Conservation (phyloP, 371 early-diverging fungal genomes). For the Apophysomyces elegans region DNA sequence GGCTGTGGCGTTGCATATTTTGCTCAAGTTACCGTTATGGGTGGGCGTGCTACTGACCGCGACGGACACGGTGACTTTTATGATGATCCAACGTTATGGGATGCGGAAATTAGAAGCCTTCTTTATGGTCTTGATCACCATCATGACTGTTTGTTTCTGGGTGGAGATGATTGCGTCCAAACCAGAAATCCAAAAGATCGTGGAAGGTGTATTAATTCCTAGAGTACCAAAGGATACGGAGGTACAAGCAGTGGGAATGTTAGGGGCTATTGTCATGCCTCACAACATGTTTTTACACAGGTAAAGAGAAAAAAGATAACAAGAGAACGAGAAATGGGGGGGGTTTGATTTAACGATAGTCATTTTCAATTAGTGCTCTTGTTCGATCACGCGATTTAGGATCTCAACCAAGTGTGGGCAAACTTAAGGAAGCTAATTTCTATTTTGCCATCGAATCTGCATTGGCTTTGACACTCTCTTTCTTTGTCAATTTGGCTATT, state of each 20-base stretch:
- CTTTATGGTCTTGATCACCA: conserved; percentile 62
- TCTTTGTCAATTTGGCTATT: conserved; percentile 74
- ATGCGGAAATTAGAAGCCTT: conserved; percentile 66
- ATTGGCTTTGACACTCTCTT: conserved; percentile 66
- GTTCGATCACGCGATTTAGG: conserved; percentile 65
- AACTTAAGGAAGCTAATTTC: conserved; percentile 68
- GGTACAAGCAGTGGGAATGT: conserved; percentile 70
- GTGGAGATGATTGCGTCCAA: conserved; percentile 64
- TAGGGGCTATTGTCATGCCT: conserved; percentile 78
- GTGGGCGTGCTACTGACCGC: conserved; percentile 72
- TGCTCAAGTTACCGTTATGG: conserved; percentile 66
- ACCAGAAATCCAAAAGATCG: conserved; percentile 54
- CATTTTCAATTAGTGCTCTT: conserved; percentile 42
- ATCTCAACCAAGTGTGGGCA: conserved; percentile 41
- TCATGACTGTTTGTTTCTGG: conserved; percentile 75
- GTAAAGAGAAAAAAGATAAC: conserved; percentile 16
- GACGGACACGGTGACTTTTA: conserved; percentile 67
- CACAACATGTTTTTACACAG: conserved; percentile 77
- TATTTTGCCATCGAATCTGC: conserved; percentile 70
- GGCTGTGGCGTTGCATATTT: conserved; percentile 73
- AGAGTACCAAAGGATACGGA: conserved; percentile 58
- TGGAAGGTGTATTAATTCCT: conserved; percentile 64
- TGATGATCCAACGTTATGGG: conserved; percentile 68
- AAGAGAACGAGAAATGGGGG: neutral
- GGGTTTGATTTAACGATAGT: neutral